Conservation (phyloP, 805 yeast genomes). For the Starmerella vitae region DNA sequence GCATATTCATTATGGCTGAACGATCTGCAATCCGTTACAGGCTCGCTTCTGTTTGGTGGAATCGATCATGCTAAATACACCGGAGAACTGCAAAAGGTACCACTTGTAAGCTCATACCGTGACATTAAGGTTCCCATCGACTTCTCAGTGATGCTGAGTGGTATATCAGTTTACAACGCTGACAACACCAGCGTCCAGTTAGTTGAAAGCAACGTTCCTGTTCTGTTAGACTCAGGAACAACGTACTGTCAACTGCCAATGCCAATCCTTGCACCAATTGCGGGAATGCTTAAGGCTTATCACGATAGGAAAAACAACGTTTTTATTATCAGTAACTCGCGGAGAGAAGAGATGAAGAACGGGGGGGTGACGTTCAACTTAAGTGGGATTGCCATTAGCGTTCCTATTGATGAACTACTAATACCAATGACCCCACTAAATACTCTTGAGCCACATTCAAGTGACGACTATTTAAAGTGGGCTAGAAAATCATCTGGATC, state of each 20-base stretch:
- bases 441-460: too few relatives aligned
- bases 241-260: conserved; percentile 36
- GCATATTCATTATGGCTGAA: conserved; percentile 37
- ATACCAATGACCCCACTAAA: conserved; percentile 7
- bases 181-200: neutral
- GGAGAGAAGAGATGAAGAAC: neutral
- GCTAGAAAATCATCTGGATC: neutral
- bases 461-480: neutral
- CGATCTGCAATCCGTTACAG: conserved; percentile 23
- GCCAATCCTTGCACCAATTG: conserved; percentile 9
- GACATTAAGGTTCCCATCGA: conserved; percentile 17
- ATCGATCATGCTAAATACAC: conserved; percentile 31
- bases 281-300: conserved; percentile 10
- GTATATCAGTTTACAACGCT: conserved; percentile 9
- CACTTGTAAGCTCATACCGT: conserved; percentile 25
- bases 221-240: conserved; percentile 41
- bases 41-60: conserved; percentile 33
- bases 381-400: conserved; percentile 16
- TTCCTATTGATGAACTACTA: conserved; percentile 12
- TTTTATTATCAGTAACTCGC: conserved; percentile 5
- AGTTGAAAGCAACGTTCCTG: conserved; percentile 12
- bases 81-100: conserved; percentile 29
- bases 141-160: conserved; percentile 20
- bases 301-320: conserved; percentile 2
- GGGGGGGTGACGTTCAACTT: conserved; percentile 14